Evolutionary conservation across 2,329 filamentous ascomycete genomes (phyloP), one percentile per base, ranked within the genome.

Genomic region (Claviceps capensis): DNA sequence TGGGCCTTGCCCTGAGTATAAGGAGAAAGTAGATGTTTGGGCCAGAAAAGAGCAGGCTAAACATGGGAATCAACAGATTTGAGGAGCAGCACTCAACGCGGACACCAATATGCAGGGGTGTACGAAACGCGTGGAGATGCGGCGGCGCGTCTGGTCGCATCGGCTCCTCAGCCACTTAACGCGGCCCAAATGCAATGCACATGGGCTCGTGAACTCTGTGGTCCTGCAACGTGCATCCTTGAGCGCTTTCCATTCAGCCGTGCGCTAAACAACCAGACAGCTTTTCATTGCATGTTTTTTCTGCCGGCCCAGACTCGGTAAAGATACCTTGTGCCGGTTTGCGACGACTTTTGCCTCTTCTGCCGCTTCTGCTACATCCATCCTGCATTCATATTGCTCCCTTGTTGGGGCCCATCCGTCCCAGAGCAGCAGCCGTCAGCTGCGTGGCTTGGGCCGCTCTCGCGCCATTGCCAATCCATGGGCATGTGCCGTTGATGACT

Each of bases 401-500:
- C 30, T 38, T 11, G 44, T 26, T 4, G 16, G 47, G n/a, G 9
- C 34, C 26, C 13, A 13, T 19, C 30, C 45, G 23, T 30, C 14
- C 52, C 44, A 48, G 49, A 48, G 45, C 19, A 40, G 41, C 19
- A 30, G 41, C 48, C 51, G 50, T 46, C 40, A 42, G 48, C 47
- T 54, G 36, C 19, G 49, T 48, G 49, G 44, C 52, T 49, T 44
- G 6, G 46, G 41, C 52, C 49, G 52, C 38, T 47, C 50, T 19
- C 34, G 41, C 51, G 53, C 56, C 46, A 13, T 52, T 44, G 52
- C 41, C 51, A 34, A 30, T 41, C 46, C 26, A 40, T 53, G 55
- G 56, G 47, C 54, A 57, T 56, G 55, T 49, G 54, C 51, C 53
- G 49, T 37, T 38, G 47, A n/a, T 40, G 37, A 4, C n/a, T 8